Evolutionary conservation across 176 grass and related monocot genomes (phyloP).

Genomic region (Carex scoparia): DNA sequence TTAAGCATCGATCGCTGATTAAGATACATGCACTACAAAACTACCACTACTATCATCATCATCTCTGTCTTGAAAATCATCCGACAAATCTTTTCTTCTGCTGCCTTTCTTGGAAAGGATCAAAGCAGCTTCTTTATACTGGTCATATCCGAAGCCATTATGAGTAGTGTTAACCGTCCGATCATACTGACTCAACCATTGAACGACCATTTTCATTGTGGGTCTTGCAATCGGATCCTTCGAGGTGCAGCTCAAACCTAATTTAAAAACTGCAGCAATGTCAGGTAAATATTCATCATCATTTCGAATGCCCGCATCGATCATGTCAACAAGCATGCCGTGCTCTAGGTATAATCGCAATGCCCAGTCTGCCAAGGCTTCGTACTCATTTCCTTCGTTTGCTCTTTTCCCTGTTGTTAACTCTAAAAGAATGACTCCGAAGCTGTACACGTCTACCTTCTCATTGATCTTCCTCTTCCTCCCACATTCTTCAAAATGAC

Average conservation of each 20-base stretch:
- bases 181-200: constrained; percentile 22
- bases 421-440: constrained; percentile 61
- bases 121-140: background rate
- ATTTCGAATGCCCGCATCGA: constrained; percentile 6
- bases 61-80: background rate
- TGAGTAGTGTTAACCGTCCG: background rate
- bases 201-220: constrained; percentile 45
- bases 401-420: constrained; percentile 28
- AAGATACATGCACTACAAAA: constrained; percentile 12
- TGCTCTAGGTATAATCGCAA: constrained; percentile 13
- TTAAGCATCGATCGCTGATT: background rate
- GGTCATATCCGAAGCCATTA: background rate
- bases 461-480: constrained; percentile 37
- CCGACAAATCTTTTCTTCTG: background rate
- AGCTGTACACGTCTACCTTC: constrained; percentile 62
- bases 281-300: constrained; percentile 28
- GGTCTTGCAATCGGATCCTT: constrained; percentile 26
- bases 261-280: constrained; percentile 30
- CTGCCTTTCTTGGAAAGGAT: constrained; percentile 20
- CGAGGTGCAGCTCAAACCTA: constrained; percentile 42
- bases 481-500: constrained; percentile 30
- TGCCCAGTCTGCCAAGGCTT: constrained; percentile 37
- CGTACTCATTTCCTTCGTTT: constrained; percentile 35
- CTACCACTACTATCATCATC: constrained; percentile 18
- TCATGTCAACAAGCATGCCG: constrained; percentile 5